Evolutionary conservation across 306 rosid species (phyloP).

Genomic region (cucumber (Cucumis sativus)): Cucumber_9930_V3 NC_026657.2:24070501-24071000

Average conservation of each 20-base stretch:
- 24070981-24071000: background rate
- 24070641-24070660: slow-evolving; percentile 77
- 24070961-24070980: background rate
- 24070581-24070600: background rate
- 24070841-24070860: background rate
- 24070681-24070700: slow-evolving; percentile 45
- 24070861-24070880: slow-evolving; percentile 1
- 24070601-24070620: slow-evolving; percentile 57
- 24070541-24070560: background rate
- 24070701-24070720: background rate
- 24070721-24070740: background rate
- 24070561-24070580: background rate
- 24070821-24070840: background rate
- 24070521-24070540: background rate
- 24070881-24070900: background rate
- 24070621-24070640: slow-evolving; percentile 73
- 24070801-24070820: background rate
- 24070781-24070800: background rate
- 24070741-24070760: background rate
- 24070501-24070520: background rate
- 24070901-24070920: background rate
- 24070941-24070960: background rate
- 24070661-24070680: slow-evolving; percentile 73
- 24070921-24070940: background rate
- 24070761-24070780: background rate